These are phyloP conservation scores for Erigeron canadensis DNA, from an alignment of 129 eudicot species.

Conservation along the genomic window DNA sequence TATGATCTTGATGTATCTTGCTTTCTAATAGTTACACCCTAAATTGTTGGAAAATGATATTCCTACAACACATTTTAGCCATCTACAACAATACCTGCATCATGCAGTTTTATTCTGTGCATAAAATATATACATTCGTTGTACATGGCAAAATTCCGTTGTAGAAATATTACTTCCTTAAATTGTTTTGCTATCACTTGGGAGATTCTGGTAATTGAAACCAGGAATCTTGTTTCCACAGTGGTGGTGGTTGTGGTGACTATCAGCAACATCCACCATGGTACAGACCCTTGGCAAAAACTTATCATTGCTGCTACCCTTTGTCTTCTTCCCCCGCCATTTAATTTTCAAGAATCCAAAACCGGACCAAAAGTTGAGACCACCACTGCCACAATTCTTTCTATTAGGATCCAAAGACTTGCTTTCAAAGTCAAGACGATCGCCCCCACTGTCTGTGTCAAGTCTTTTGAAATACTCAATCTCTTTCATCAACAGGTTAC, in stretches of 20 bases:
- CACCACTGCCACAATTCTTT: constrained; percentile 18
- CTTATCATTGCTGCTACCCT: constrained; percentile 40
- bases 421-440: neutral
- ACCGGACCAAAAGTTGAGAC: constrained; percentile 35
- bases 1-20: constrained; percentile 14
- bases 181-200: constrained; percentile 34
- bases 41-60: too few species aligned
- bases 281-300: constrained; percentile 49
- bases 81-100: too few species aligned
- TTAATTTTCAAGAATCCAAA: constrained; percentile 36
- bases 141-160: too few species aligned
- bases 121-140: too few species aligned
- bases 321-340: constrained; percentile 41
- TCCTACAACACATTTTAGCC: too few species aligned
- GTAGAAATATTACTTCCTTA: too few species aligned
- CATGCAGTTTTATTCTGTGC: too few species aligned
- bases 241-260: constrained; percentile 23
- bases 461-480: constrained; percentile 58
- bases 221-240: constrained; percentile 34
- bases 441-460: constrained; percentile 31
- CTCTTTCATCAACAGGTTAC: constrained; percentile 75
- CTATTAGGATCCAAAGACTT: constrained; percentile 21
- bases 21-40: constrained; percentile 1
- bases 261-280: constrained; percentile 48
- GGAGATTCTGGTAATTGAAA: constrained; percentile 59